Evolutionary conservation across 1,139 yeast genomes (phyloP).

Genomic region (Entelexis sorbosivorans): DNA sequence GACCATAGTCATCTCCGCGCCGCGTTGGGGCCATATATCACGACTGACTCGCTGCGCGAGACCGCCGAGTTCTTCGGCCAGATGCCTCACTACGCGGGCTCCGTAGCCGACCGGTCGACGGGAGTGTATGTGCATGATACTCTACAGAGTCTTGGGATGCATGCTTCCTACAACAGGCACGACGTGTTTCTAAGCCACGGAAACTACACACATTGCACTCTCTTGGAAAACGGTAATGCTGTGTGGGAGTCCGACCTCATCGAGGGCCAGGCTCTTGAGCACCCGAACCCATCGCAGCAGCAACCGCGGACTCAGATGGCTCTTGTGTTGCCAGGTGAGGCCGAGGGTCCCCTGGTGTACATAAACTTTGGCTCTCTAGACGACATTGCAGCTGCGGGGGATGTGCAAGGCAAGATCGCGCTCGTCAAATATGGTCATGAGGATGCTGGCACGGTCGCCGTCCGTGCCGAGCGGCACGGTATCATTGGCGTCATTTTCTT

Average conservation of each 20-base stretch:
- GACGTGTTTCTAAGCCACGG: constrained; percentile 46
- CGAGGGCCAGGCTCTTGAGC: constrained; percentile 25
- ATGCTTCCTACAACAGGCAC: constrained; percentile 12
- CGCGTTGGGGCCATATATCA: constrained; percentile 43
- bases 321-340: constrained; percentile 51
- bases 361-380: constrained; percentile 52
- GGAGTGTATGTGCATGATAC: constrained; percentile 53
- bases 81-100: constrained; percentile 81
- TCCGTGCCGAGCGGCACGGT: constrained; percentile 42
- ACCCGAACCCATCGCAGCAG: constrained; percentile 24
- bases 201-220: constrained; percentile 26
- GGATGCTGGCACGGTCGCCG: constrained; percentile 42
- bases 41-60: constrained; percentile 50
- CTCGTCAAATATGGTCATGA: constrained; percentile 52
- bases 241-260: constrained; percentile 11
- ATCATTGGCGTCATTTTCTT: constrained; percentile 49
- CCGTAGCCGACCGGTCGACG: constrained; percentile 67
- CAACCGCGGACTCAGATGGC: constrained; percentile 40
- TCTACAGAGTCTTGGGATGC: constrained; percentile 45
- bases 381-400: constrained; percentile 37
- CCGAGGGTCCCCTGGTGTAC: constrained; percentile 45
- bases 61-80: constrained; percentile 66
- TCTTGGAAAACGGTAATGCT: constrained; percentile 10
- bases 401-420: constrained; percentile 39
- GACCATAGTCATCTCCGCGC: constrained; percentile 21